These are phyloP conservation scores for Salvia rosmarinus DNA, from an alignment of 257 asterid species.

Conservation along the genomic window DNA sequence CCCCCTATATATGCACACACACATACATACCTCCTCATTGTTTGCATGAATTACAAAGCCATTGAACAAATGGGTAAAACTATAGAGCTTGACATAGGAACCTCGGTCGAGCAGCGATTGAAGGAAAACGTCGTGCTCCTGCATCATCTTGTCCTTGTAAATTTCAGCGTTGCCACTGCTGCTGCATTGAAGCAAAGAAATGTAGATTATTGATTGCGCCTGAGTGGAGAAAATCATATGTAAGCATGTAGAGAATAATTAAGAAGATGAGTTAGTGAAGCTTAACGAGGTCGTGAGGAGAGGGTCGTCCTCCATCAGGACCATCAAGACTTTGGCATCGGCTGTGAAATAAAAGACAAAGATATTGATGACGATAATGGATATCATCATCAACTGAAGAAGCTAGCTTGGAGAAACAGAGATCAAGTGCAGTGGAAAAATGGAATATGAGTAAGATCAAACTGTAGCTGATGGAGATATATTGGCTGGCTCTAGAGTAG, in stretches of 20 bases:
- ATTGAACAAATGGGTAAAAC: conserved; percentile 68
- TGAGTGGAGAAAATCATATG: too few species aligned
- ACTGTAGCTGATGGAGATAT: background rate
- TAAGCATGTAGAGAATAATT: too few species aligned
- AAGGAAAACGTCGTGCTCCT: conserved; percentile 47
- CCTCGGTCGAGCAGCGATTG: conserved; percentile 46
- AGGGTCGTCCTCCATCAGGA: conserved; percentile 57
- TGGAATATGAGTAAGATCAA: background rate
- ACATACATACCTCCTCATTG: conserved; percentile 40
- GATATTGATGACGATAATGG: conserved; percentile 26
- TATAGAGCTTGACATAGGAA: conserved; percentile 56
- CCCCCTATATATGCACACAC: background rate
- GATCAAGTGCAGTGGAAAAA: too few species aligned
- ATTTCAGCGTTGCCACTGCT: conserved; percentile 24
- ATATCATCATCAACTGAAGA: conserved; percentile 37
- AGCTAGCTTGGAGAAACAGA: background rate
- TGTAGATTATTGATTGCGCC: background rate
- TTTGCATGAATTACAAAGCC: conserved; percentile 62
- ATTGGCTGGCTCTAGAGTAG: background rate
- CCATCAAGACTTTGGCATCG: conserved; percentile 54
- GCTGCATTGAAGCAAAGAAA: background rate
- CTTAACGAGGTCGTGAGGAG: conserved; percentile 39
- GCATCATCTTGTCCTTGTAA: conserved; percentile 38
- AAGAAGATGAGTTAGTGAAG: too few species aligned
- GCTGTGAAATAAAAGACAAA: conserved; percentile 35